Evolutionary conservation across 768 basidiomycete genomes (phyloP).

Genomic region (Cystobasidium onofrii): DNA sequence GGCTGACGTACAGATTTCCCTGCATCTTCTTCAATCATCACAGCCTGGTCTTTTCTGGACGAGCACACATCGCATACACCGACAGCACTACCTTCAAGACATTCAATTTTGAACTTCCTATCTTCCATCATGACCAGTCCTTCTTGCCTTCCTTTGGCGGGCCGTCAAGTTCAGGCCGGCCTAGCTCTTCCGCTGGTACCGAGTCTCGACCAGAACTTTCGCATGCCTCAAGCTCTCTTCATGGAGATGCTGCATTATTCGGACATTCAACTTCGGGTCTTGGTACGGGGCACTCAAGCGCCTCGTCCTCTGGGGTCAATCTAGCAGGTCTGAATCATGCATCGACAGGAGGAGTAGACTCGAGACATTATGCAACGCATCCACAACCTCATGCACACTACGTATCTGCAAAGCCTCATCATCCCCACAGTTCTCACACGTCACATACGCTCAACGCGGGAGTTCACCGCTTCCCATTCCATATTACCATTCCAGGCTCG

Average conservation of each 20-base stretch:
- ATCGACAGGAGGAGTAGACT: background rate
- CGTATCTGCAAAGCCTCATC: constrained; percentile 32
- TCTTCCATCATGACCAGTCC: constrained; percentile 41
- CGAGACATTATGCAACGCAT: background rate
- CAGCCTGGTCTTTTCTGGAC: constrained; percentile 73
- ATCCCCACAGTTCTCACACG: constrained; percentile 42
- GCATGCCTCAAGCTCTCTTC: constrained; percentile 32
- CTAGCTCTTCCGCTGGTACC: background rate
- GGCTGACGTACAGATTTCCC: background rate
- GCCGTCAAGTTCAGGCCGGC: background rate
- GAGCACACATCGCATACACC: constrained; percentile 36
- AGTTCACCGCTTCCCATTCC: constrained; percentile 84
- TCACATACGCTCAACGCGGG: constrained; percentile 91
- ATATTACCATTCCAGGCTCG: constrained; percentile 71
- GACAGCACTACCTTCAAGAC: constrained; percentile 35
- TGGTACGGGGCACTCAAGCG: constrained; percentile 18
- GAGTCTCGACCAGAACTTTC: background rate
- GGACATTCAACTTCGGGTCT: constrained; percentile 13
- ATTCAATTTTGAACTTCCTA: constrained; percentile 39
- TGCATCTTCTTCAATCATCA: constrained; percentile 51
- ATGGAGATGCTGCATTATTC: background rate
- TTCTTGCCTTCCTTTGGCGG: constrained; percentile 39
- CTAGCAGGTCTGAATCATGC: constrained; percentile 6
- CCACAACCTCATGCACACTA: background rate
- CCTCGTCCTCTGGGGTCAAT: background rate